phyloP scores from a whole-genome alignment of 2,329 filamentous ascomycete species.

The Waltergamsia citrina region DNA sequence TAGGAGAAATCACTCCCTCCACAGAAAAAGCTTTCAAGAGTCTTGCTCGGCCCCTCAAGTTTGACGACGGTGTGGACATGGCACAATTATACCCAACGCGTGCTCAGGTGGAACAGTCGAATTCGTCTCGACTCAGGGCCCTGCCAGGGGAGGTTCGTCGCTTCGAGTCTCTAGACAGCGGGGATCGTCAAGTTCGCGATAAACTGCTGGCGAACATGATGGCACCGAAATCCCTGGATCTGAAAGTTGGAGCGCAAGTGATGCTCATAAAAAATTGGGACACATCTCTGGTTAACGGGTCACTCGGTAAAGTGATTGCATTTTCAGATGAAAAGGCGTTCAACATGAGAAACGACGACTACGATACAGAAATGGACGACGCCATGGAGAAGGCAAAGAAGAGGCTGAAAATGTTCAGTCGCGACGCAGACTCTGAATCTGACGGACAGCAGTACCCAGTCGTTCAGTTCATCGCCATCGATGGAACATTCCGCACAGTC shows the following conservation, averaged over 20 bases:
- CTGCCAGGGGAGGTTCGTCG: conserved; percentile 58
- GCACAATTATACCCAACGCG: conserved; percentile 93
- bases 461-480: conserved; percentile 70
- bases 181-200: conserved; percentile 63
- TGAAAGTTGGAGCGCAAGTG: conserved; percentile 91
- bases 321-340: conserved; percentile 29
- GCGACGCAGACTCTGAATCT: conserved; percentile 20
- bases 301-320: conserved; percentile 67
- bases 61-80: conserved; percentile 57
- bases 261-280: conserved; percentile 99
- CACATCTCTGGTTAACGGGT: conserved; percentile 86
- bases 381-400: conserved; percentile 39
- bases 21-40: conserved; percentile 70
- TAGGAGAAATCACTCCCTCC: conserved; percentile 68
- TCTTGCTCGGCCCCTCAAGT: conserved; percentile 60
- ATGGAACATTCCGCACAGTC: conserved; percentile 56
- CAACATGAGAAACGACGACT: conserved; percentile 28
- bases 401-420: conserved; percentile 44
- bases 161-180: conserved; percentile 69
- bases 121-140: conserved; percentile 61
- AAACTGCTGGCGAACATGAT: conserved; percentile 84
- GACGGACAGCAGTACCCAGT: conserved; percentile 62
- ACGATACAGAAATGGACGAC: conserved; percentile 29
- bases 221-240: conserved; percentile 68
- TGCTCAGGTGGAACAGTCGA: conserved; percentile 80